Conservation (phyloP, 2,329 filamentous ascomycete species). For the Aspergillus calidoustus region DNA sequence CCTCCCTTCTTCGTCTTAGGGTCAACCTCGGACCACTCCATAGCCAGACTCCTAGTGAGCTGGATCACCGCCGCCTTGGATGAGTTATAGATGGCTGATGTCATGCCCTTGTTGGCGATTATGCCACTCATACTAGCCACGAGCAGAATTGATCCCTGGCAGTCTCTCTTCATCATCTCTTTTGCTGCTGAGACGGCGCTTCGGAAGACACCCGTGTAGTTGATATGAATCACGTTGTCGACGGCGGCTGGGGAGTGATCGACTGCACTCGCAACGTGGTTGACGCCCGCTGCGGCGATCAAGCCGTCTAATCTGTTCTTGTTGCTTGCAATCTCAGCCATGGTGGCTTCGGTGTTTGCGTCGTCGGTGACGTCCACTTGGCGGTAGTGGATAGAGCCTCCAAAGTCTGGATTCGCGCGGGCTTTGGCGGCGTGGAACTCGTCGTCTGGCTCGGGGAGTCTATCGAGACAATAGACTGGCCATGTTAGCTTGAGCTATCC, state of each 20-base stretch:
- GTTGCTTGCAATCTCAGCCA: conserved; percentile 40
- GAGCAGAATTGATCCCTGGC: conserved; percentile 53
- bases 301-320: conserved; percentile 46
- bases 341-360: conserved; percentile 38
- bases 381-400: conserved; percentile 50
- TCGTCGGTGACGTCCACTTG: conserved; percentile 53
- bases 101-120: conserved; percentile 54
- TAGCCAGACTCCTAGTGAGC: conserved; percentile 55
- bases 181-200: conserved; percentile 52
- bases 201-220: conserved; percentile 56
- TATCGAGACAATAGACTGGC: conserved; percentile 55
- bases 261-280: conserved; percentile 47
- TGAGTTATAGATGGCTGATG: conserved; percentile 55
- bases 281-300: conserved; percentile 49
- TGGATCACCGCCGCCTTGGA: conserved; percentile 61
- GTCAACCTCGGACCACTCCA: conserved; percentile 49
- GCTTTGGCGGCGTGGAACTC: conserved; percentile 49
- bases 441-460: conserved; percentile 44
- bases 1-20: conserved; percentile 41
- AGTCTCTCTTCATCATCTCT: conserved; percentile 55
- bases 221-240: conserved; percentile 53
- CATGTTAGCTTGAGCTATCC: background rate
- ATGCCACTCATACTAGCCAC: conserved; percentile 58
- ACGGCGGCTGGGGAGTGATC: conserved; percentile 47
- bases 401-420: conserved; percentile 40